Evolutionary conservation across 495 filamentous ascomycete species (phyloP), one percentile per base, ranked within the genome.

Genomic region (Aspergillus egyptiacus): DNA sequence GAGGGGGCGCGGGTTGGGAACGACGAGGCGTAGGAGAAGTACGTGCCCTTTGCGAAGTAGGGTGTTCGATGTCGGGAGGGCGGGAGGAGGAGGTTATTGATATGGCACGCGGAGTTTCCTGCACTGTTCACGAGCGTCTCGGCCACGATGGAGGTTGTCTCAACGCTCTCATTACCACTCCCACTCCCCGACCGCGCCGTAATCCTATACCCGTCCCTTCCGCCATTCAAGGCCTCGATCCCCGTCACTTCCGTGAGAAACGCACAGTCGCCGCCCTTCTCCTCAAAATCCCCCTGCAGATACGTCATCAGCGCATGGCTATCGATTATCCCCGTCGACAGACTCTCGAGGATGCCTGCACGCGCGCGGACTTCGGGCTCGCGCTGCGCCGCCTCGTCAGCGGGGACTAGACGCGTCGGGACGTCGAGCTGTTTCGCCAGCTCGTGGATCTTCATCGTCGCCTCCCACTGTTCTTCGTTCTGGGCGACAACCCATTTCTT

Each of bases 401-500:
- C 42, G 7, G 74, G 61, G 18, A 97, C 59, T 63, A 88, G 87
- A 22, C 80, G 75, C 20, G 85, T 87, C 8, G 90, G 89, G 0
- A 94, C 85, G 35, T 70, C 76, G 42, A 93, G 74, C 20, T 71
- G 63, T 23, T 72, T 64, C 14, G 89, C 84, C 42, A 85, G 83
- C 10, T 71, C 70, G 59, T 91, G 82, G 13, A 93, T 67, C 11
- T 72, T 74, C 34, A 86, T 60, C 2, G 90, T 77, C 1, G 76
- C 79, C 20, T 74, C 77, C 66, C 77, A 79, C 63, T 96, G 86
- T 30, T 71, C 66, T 7, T 71, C 68, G 38, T 79, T 82, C 68
- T 98, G 94, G 2, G 93, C 91, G 0, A 98, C 83, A 55, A 98
- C 84, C 89, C 94, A 96, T 74, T 98, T 98, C 35, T 89, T 89